Base-by-base conservation (phyloP, 139 green algal genomes). In the Chlorella sp. region DNA sequence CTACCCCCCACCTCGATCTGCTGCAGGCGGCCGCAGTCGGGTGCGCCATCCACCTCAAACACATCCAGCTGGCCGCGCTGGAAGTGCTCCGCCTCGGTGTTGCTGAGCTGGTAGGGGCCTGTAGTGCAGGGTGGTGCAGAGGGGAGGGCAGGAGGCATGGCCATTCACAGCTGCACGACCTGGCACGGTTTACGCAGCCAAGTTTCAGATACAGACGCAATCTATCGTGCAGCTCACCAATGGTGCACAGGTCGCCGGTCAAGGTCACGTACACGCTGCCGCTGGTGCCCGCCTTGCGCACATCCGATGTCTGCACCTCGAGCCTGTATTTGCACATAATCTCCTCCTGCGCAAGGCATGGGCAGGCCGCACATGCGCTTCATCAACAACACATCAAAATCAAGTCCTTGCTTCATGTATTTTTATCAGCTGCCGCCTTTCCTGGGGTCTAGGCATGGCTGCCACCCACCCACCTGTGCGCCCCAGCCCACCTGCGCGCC, bases 61-160 rank as follows among this genome's bases (percentile, higher is more conserved):
- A 90, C 86, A 74, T 95, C 92, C 62, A 87, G 88, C 68, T 90
- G 81, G 34, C 89, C 88, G 9, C 88, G 81, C 89, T 94, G 90
- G 85, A 94, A 94, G 77, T 92, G 86, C 54, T 72, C 70, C 11
- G n/a, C 69, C 40, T 76, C 64, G 0, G 38, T 60, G 70, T 86
- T 85, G 80, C 32, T 79, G 48, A 85, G 80, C 80, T 79, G 41
- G 68, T 72, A 85, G 48, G 87, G 92, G 88, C 84, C 86, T 92
- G 86, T 36, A 64, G 30, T 1, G 28, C 13, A 60, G 11, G 26
- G 40, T 54, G 19, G 40, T 4, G 38, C 20, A 34, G 69, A 2
- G n/a, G 24, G 13, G 28, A 7, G 20, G 20, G n/a, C 24, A 24
- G 56, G 56, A 14, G 13, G 9, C 3, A 26, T 6, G 30, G 13